Percentiles rank a stretch among this genome's conserved stretches.
phyloP scores from a whole-genome alignment of 139 green algal species.

The Deuterostichococcus epilithicus region DNA sequence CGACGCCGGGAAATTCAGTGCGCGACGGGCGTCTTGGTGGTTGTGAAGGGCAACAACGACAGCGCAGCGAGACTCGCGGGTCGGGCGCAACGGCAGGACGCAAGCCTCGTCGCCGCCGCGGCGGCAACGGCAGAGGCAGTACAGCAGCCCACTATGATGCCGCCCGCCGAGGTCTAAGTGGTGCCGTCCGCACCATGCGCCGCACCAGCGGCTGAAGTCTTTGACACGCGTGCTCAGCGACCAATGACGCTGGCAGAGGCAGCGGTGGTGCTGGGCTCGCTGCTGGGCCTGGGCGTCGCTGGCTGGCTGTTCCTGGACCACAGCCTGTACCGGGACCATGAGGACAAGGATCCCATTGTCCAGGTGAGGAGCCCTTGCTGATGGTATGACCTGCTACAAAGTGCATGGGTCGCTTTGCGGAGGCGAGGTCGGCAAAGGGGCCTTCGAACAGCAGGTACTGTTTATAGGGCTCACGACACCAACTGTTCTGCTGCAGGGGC shows the following conservation, averaged over 20 bases:
- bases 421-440: not conserved
- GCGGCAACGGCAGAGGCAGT: too few relatives aligned
- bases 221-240: too few relatives aligned
- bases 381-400: not conserved
- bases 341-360: conserved; percentile 26
- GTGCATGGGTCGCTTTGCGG: not conserved
- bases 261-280: conserved; percentile 23
- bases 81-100: too few relatives aligned
- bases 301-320: conserved; percentile 60
- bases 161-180: too few relatives aligned
- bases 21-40: too few relatives aligned
- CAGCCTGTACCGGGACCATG: conserved; percentile 46
- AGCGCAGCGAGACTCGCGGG: too few relatives aligned
- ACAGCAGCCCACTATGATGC: too few relatives aligned
- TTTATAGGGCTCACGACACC: not conserved
- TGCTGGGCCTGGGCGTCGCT: conserved; percentile 37
- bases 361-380: conserved; percentile 6
- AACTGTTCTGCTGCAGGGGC: conserved; percentile 45
- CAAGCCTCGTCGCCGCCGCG: too few relatives aligned
- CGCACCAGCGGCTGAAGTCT: too few relatives aligned
- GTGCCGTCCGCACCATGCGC: too few relatives aligned
- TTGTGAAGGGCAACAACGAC: too few relatives aligned
- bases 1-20: too few relatives aligned
- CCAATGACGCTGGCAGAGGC: conserved; percentile 19
- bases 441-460: not conserved